Evolutionary conservation across 176 grass and related monocot genomes (phyloP), one percentile per base, ranked within the genome.

Genomic region (Phragmites australis): DNA sequence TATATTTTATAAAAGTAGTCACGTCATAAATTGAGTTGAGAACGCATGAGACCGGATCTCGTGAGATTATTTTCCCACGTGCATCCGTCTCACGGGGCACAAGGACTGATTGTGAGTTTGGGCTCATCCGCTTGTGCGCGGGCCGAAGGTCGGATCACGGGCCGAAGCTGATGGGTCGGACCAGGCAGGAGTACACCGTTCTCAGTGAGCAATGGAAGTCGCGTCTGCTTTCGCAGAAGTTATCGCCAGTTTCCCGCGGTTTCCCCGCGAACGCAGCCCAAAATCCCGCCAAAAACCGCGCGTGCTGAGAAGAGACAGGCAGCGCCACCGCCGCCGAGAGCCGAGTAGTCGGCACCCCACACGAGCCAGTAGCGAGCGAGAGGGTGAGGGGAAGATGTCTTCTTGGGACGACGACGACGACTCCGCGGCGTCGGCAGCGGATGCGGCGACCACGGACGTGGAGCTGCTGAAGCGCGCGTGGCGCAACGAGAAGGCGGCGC

Each of bases 401-500:
- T 83, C 89, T 27, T 93, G 85, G 75, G 88, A 88, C 34, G 73
- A 90, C 27, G 90, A 91, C 65, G 90, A 71, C 26, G 82, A 82
- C 3, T 66, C 65, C 0, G 16, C 80, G 1, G 49, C 40, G 17
- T 67, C 83, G 27, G 61, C 73, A 44, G 49, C 69, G 59, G 70
- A 72, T 49, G 84, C 59, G 63, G 93, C 68, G 57, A 81, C 80
- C 19, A 90, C 90, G 6, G 94, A 97, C 81, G 94, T 97, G 0
- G 94, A 93, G 47, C 83, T 91, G 19, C 75, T 97, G 5, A 93
- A 90, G 81, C 78, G 83, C 29, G 91, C 88, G 27, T 97, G 94
- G 94, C 88, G 94, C 63, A 93, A 93, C 81, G 94, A 97, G 91
- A 97, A 97, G 83, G 91, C 88, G 17, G 53, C 91, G 34, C 94